phyloP scores from a whole-genome alignment of 2,329 filamentous ascomycete genomes.

The Colletotrichum cereale region DNA sequence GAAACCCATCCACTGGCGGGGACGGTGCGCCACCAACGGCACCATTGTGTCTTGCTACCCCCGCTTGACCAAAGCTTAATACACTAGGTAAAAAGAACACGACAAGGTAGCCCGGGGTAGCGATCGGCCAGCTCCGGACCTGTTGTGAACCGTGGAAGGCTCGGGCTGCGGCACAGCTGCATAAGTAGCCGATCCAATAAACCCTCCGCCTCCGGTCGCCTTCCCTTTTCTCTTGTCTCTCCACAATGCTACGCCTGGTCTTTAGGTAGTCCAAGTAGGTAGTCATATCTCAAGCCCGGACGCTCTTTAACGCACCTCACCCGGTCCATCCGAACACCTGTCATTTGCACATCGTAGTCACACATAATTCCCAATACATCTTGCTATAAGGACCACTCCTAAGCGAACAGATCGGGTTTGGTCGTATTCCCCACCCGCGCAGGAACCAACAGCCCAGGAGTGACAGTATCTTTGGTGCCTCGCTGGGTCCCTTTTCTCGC shows the following conservation, averaged over 20 bases:
- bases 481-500: slow-evolving; percentile 1
- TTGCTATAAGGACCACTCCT: neutral
- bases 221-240: neutral
- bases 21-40: neutral
- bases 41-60: neutral
- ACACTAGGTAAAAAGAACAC: slow-evolving; percentile 14
- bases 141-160: slow-evolving; percentile 5
- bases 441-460: neutral
- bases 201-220: neutral
- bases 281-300: neutral
- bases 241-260: neutral
- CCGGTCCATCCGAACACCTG: slow-evolving; percentile 18
- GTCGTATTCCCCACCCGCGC: no score
- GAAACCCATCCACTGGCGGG: neutral
- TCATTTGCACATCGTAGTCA: neutral
- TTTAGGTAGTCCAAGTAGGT: no score
- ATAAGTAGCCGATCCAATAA: slow-evolving; percentile 13
- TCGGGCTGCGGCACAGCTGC: slow-evolving; percentile 16
- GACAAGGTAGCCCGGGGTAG: slow-evolving; percentile 11
- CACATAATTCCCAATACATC: neutral
- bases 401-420: neutral
- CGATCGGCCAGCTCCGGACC: neutral
- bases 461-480: neutral
- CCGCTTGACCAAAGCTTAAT: slow-evolving; percentile 17
- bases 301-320: neutral